Conservation (phyloP, 2,329 filamentous ascomycete genomes). For the Fusarium sp. region DNA sequence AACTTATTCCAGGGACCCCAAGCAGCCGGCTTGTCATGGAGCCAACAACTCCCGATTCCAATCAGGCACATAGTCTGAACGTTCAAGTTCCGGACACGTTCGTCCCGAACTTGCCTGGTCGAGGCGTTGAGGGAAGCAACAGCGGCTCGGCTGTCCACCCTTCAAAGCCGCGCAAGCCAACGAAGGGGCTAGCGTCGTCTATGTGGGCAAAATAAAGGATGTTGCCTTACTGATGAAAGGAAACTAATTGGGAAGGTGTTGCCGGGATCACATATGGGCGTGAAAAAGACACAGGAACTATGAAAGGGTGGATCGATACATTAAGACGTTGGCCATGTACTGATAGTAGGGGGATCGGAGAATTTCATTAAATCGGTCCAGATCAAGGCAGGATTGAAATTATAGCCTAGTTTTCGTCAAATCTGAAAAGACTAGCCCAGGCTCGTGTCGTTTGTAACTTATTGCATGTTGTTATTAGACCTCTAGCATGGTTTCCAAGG, state of each 20-base stretch:
- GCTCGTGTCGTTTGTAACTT: background rate
- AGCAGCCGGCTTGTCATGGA: slow-evolving; percentile 28
- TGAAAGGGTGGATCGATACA: background rate
- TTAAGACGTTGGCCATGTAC: background rate
- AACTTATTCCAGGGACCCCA: slow-evolving; percentile 28
- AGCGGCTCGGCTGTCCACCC: background rate
- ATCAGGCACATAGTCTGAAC: background rate
- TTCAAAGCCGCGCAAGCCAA: slow-evolving; percentile 17
- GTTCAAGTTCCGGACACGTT: background rate
- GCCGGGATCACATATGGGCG: background rate
- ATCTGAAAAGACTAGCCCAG: background rate
- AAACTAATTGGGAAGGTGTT: background rate
- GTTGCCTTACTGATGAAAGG: background rate
- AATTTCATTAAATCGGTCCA: too few relatives aligned
- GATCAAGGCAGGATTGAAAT: background rate
- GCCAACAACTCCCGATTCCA: slow-evolving; percentile 1
- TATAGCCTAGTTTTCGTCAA: background rate
- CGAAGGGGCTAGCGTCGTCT: slow-evolving; percentile 31
- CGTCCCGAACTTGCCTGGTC: background rate
- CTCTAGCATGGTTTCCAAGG: background rate
- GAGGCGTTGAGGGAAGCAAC: background rate
- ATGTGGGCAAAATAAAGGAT: slow-evolving; percentile 37
- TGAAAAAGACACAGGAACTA: background rate
- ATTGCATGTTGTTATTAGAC: background rate
- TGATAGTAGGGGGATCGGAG: background rate